A percentile compares a stretch with the other conserved stretches of the same genome.
These are phyloP conservation scores for Fraxinus albicans DNA, from an alignment of 305 asterid genomes.

Conservation along the genomic window DNA sequence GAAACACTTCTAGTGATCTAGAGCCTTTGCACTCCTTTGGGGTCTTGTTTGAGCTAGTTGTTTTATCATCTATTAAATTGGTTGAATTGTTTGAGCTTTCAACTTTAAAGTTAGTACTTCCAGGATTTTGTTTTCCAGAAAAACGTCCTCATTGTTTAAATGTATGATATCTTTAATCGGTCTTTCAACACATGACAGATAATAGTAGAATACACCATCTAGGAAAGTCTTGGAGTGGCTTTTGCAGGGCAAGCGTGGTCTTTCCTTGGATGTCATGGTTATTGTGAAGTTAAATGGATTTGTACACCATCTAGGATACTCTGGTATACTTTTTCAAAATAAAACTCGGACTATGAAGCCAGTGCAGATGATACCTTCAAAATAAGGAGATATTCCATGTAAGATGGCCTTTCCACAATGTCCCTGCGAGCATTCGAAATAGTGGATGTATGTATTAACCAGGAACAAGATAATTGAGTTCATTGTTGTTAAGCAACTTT, in stretches of 20 bases:
- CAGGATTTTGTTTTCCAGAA: constrained; percentile 1
- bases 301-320: not conserved
- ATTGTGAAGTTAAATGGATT: constrained; percentile 5
- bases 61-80: not conserved
- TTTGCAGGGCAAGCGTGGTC: not conserved
- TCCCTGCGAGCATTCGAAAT: constrained; percentile 8
- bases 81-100: constrained; percentile 1
- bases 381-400: not conserved
- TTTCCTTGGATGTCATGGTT: not conserved
- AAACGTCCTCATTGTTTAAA: not conserved
- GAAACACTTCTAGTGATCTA: not conserved
- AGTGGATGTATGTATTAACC: not conserved
- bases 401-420: not conserved
- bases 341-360: constrained; percentile 7
- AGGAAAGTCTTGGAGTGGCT: not conserved
- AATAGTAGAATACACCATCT: not conserved
- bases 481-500: not conserved
- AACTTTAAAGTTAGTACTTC: not conserved
- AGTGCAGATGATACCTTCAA: not conserved
- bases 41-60: not conserved
- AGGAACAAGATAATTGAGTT: not conserved
- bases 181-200: not conserved
- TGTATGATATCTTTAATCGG: not conserved
- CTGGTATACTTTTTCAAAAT: constrained; percentile 4
- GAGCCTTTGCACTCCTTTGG: not conserved